Base-by-base conservation (phyloP, 371 early-diverging fungal species). In the Cokeromyces recurvatus region DNA sequence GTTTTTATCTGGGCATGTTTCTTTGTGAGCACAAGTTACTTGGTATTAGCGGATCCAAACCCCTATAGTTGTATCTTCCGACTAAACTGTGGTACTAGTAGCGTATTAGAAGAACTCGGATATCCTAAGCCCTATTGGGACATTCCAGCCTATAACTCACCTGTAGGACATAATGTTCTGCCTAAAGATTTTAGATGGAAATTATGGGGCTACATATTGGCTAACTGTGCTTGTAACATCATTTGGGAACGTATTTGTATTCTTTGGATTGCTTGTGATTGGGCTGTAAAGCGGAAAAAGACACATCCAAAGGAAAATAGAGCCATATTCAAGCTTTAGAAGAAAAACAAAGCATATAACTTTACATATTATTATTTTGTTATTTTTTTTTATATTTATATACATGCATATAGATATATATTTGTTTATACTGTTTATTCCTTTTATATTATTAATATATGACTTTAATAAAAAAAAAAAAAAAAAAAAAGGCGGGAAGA, bases 41-140 rank as follows among this genome's bases (percentile, higher is more conserved):
- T 86, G 36, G 63, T 64, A 15, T 62, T 89, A 41, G 80, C 83
- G 21, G 75, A 80, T 38, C 89, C 90, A 22, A 88, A 87, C 66
- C 57, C 73, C n/a, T 61, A 87, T 43, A 65, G 75, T 14, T 89
- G 90, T 56, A 43, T 77, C 34, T 88, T 87, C 80, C 80, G 82
- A 53, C 57, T 89, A 60, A 88, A 90, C 64, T 90, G 90, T 57
- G 90, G 90, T 32, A 66, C 80, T 7, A 37, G 72, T 5, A 43
- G 63, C 1, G 64, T 51, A 4, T 53, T 79, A 21, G 71, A 59
- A n/a, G 53, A 57, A 34, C 51, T 74, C 14, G 82, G 83, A 5
- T 81, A 74, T 37, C 65, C 73, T 16, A 17, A 41, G 16, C 79
- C 79, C 22, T 48, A 54, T n/a, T 76, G 74, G 43, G 38, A 66